These are phyloP conservation scores for Talaromyces nanjingensis DNA, from an alignment of 495 filamentous ascomycete genomes.

Conservation along the genomic window DNA sequence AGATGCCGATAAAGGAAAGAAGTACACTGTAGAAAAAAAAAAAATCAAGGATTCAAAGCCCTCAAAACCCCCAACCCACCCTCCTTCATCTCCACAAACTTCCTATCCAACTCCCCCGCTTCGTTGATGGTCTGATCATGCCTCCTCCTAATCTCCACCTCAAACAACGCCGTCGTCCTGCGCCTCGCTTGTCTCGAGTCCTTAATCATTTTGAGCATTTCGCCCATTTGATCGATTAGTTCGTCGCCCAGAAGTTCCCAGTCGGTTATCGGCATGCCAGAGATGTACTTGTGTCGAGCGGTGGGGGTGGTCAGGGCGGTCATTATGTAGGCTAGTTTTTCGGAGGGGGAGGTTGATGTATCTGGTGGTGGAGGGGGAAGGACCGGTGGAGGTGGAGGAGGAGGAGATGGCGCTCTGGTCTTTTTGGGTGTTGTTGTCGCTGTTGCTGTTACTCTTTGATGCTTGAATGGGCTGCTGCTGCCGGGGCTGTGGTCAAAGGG, in stretches of 20 bases:
- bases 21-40: background rate
- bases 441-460: background rate
- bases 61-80: conserved; percentile 37
- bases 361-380: background rate
- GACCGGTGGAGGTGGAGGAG: conserved; percentile 6
- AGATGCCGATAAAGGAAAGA: too few species aligned
- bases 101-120: conserved; percentile 27
- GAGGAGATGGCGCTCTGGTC: conserved; percentile 24
- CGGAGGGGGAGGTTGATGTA: conserved; percentile 14
- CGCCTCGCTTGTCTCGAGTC: conserved; percentile 59
- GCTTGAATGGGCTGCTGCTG: conserved; percentile 12
- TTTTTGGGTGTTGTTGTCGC: background rate
- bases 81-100: conserved; percentile 36
- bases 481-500: conserved; percentile 35
- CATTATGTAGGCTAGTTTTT: conserved; percentile 11
- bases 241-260: conserved; percentile 83
- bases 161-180: conserved; percentile 55
- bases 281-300: conserved; percentile 57
- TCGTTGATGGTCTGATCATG: conserved; percentile 35
- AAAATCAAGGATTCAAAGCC: conserved; percentile 26
- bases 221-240: conserved; percentile 62
- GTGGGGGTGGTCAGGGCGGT: conserved; percentile 7
- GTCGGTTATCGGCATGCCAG: conserved; percentile 56
- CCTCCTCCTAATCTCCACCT: conserved; percentile 55
- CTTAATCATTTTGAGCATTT: conserved; percentile 56